phyloP scores from a whole-genome alignment of 306 rosid genomes.

The Cercis canadensis region DNA sequence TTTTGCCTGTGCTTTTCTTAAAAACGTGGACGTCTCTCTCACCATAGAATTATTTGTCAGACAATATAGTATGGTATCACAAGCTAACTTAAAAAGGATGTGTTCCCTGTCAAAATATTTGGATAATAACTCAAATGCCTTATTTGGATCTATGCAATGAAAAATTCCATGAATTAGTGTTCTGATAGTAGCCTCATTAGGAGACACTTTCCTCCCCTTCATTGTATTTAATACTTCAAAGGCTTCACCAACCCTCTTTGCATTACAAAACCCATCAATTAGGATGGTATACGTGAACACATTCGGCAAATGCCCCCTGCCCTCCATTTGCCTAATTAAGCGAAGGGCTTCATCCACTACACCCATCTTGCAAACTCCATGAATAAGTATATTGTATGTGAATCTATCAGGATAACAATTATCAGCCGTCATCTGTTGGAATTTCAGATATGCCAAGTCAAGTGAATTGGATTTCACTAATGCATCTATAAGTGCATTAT shows the following conservation, averaged over 20 bases:
- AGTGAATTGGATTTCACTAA: constrained; percentile 79
- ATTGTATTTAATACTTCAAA: constrained; percentile 64
- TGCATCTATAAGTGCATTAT: constrained; percentile 86
- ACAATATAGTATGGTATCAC: constrained; percentile 68
- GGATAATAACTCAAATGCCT: constrained; percentile 65
- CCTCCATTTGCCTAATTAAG: constrained; percentile 76
- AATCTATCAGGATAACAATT: constrained; percentile 75
- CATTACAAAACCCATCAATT: constrained; percentile 80
- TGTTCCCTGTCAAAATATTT: constrained; percentile 55
- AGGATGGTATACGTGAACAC: constrained; percentile 78
- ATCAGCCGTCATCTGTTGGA: constrained; percentile 77
- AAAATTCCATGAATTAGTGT: constrained; percentile 81
- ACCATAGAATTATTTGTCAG: constrained; percentile 65
- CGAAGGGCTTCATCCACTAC: constrained; percentile 89
- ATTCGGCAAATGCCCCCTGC: constrained; percentile 66
- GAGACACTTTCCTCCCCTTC: constrained; percentile 64
- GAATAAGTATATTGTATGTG: constrained; percentile 79
- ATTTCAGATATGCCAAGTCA: constrained; percentile 82
- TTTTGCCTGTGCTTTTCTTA: constrained; percentile 50
- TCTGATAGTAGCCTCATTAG: constrained; percentile 79
- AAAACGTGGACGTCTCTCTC: constrained; percentile 54
- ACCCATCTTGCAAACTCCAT: constrained; percentile 81
- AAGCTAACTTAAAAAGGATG: constrained; percentile 55
- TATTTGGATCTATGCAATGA: constrained; percentile 57
- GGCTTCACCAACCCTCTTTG: constrained; percentile 77